Conservation (phyloP, 345 rosid genomes). For the Gossypium anomalum region DNA sequence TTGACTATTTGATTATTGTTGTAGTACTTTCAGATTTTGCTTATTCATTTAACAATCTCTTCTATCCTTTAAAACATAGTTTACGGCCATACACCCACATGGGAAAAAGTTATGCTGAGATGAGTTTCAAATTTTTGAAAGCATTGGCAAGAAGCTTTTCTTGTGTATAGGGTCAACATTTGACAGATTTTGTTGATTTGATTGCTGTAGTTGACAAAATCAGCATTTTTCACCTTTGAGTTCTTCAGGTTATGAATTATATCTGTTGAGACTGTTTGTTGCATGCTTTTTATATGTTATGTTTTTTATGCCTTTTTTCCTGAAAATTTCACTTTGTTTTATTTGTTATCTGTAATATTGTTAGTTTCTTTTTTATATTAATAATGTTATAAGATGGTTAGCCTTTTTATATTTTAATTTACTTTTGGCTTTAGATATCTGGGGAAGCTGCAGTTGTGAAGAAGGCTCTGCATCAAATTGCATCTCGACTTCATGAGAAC, state of each 20-base stretch:
- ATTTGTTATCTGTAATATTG: not conserved
- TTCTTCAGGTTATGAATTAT: not conserved
- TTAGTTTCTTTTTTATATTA: not conserved
- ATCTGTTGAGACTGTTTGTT: not conserved
- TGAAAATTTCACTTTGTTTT: not conserved
- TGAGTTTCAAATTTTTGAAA: not conserved
- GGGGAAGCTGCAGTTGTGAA: conserved; percentile 81
- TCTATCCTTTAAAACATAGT: not conserved
- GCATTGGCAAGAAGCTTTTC: not conserved
- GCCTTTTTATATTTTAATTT: not conserved
- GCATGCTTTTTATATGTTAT: not conserved
- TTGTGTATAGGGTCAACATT: not conserved
- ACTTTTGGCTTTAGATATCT: conserved; percentile 46
- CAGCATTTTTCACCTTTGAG: not conserved
- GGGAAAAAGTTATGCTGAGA: not conserved
- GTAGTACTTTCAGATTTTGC: not conserved
- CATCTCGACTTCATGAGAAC: conserved; percentile 79
- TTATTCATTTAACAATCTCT: not conserved
- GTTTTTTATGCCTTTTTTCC: not conserved
- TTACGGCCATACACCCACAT: not conserved
- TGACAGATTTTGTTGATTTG: not conserved
- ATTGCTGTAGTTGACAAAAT: not conserved
- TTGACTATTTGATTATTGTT: not conserved
- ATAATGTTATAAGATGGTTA: not conserved
- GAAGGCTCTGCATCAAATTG: conserved; percentile 80